These are phyloP conservation scores for Leucocoprinus sp. DNA, from an alignment of 768 basidiomycete species.

Conservation along the genomic window DNA sequence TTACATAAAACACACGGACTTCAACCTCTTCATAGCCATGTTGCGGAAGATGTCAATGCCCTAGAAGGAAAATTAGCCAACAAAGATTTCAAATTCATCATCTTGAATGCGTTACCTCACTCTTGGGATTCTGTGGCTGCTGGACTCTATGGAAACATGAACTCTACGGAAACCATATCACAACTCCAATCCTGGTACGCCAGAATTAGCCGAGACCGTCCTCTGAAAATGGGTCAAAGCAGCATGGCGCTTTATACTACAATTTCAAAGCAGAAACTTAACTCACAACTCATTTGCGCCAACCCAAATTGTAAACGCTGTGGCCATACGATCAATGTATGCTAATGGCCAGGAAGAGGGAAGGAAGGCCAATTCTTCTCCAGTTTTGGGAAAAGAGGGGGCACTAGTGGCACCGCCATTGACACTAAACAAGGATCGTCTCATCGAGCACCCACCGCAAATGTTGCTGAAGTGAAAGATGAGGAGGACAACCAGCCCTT, in stretches of 20 bases:
- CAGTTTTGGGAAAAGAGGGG: slow-evolving; percentile 13
- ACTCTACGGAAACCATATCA: background rate
- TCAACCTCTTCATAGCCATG: slow-evolving; percentile 12
- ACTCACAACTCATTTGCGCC: background rate
- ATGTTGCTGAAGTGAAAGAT: no score
- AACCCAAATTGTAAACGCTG: background rate
- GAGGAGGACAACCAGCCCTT: background rate
- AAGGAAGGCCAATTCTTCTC: slow-evolving; percentile 27
- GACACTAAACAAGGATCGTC: background rate
- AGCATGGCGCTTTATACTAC: background rate
- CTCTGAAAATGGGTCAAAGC: background rate
- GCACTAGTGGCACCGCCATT: background rate
- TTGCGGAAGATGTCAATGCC: slow-evolving; percentile 13
- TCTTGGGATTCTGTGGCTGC: background rate
- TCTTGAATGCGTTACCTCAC: slow-evolving; percentile 13
- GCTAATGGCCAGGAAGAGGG: slow-evolving; percentile 27
- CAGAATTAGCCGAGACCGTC: background rate
- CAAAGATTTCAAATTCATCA: slow-evolving; percentile 12
- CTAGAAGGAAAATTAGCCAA: slow-evolving; percentile 15
- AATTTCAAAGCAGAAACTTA: background rate
- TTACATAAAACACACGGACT: slow-evolving; percentile 10
- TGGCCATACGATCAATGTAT: slow-evolving; percentile 20
- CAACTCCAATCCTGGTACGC: background rate
- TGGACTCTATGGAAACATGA: background rate
- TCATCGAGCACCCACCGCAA: no score